These are phyloP conservation scores for Trichoderma harzianum DNA, from an alignment of 2,329 filamentous ascomycete species.

Conservation along the genomic window DNA sequence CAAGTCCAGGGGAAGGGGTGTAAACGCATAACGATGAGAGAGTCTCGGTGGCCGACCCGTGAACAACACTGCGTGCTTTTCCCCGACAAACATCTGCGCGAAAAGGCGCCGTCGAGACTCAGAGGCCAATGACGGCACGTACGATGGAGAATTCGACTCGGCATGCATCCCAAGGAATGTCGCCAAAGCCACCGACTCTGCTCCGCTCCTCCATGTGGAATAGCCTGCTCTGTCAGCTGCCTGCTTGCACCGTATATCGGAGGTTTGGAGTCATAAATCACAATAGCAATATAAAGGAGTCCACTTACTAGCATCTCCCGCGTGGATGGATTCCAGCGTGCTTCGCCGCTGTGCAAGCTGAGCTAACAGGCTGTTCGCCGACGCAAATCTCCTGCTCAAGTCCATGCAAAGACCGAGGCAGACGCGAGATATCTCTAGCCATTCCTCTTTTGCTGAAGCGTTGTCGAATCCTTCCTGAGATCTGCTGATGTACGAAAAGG, in stretches of 20 bases:
- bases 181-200: conserved; percentile 35
- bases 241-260: neutral
- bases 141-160: conserved; percentile 24
- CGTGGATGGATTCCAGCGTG: conserved; percentile 36
- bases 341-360: conserved; percentile 34
- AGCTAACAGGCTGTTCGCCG: conserved; percentile 38
- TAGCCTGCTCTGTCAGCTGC: conserved; percentile 27
- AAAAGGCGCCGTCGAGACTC: conserved; percentile 35
- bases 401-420: conserved; percentile 20
- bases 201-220: conserved; percentile 37
- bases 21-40: conserved; percentile 50
- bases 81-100: conserved; percentile 38
- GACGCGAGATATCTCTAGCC: conserved; percentile 12
- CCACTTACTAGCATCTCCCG: conserved; percentile 40
- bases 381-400: conserved; percentile 23
- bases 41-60: conserved; percentile 53
- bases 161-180: conserved; percentile 38
- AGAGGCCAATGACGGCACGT: conserved; percentile 33
- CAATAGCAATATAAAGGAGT: neutral
- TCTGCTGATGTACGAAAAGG: neutral
- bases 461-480: neutral
- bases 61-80: conserved; percentile 51
- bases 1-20: conserved; percentile 54
- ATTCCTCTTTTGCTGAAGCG: neutral
- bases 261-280: neutral